phyloP scores from a whole-genome alignment of 192 early-diverging fungal species.

The Coemansia sp. region DNA sequence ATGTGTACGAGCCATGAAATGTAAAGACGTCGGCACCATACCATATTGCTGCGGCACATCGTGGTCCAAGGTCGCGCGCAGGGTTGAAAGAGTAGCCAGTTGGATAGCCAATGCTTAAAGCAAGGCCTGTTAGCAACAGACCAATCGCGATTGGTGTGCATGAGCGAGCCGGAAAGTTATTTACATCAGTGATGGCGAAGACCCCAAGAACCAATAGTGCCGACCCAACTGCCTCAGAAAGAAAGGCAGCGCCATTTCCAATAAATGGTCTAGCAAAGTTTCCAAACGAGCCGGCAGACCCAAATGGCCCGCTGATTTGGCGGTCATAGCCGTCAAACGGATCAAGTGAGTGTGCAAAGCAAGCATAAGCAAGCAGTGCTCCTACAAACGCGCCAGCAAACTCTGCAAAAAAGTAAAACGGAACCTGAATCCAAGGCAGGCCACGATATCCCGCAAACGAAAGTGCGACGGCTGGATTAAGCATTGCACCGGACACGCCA shows the following conservation, averaged over 20 bases:
- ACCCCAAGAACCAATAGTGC: slow-evolving; percentile 62
- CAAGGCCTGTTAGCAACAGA: slow-evolving; percentile 59
- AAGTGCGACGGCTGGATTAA: slow-evolving; percentile 57
- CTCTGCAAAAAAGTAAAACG: slow-evolving; percentile 57
- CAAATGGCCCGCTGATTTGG: slow-evolving; percentile 39
- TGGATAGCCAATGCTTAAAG: slow-evolving; percentile 59
- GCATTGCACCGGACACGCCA: slow-evolving; percentile 51
- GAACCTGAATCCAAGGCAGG: slow-evolving; percentile 57
- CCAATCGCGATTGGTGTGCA: slow-evolving; percentile 61
- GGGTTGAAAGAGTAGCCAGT: slow-evolving; percentile 71
- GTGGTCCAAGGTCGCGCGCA: slow-evolving; percentile 77
- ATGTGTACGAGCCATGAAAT: slow-evolving; percentile 64
- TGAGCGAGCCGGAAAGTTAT: slow-evolving; percentile 56
- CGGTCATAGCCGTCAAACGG: slow-evolving; percentile 51
- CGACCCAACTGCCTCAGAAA: slow-evolving; percentile 65
- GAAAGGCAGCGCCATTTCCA: slow-evolving; percentile 52
- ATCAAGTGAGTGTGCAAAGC: slow-evolving; percentile 51
- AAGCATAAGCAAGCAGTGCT: slow-evolving; percentile 50
- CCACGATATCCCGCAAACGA: slow-evolving; percentile 53
- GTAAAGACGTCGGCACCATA: slow-evolving; percentile 70
- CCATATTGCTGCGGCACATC: slow-evolving; percentile 66
- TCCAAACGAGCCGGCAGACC: slow-evolving; percentile 50
- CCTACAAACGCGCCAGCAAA: slow-evolving; percentile 57
- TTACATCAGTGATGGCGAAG: slow-evolving; percentile 60
- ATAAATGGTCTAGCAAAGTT: slow-evolving; percentile 55